These are phyloP conservation scores for Dryadomyces quercivorus DNA, from an alignment of 2,329 filamentous ascomycete species.

Conservation along the genomic window DNA sequence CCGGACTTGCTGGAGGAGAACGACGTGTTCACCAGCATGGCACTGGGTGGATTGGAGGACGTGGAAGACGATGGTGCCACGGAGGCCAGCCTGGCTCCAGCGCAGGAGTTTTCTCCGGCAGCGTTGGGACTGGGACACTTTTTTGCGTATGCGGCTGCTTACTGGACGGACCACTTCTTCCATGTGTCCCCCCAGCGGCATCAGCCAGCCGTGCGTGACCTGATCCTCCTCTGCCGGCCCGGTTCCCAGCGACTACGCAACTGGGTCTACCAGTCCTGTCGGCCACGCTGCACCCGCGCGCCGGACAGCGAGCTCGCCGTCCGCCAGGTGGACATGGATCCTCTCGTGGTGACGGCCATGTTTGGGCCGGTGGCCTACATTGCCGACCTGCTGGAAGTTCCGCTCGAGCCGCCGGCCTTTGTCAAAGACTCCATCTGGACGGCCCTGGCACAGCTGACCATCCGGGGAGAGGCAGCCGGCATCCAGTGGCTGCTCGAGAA, in stretches of 20 bases:
- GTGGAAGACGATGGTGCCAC: neutral
- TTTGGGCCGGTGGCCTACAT: neutral
- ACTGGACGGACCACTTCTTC: neutral
- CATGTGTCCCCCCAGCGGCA: neutral
- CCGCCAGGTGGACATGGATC: neutral
- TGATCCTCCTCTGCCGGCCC: neutral
- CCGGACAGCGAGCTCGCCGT: neutral
- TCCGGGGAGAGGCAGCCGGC: neutral
- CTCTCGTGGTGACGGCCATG: neutral
- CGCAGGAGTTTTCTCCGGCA: neutral
- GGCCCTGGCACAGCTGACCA: neutral
- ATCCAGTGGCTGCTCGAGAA: neutral
- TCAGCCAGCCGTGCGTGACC: neutral
- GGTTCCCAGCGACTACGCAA: neutral
- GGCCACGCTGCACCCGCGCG: neutral
- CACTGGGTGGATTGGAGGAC: neutral
- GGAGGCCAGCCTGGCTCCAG: neutral
- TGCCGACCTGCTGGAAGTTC: neutral
- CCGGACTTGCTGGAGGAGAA: neutral
- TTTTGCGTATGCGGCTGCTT: neutral
- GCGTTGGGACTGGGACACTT: neutral
- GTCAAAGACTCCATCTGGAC: neutral
- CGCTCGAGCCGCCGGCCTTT: neutral
- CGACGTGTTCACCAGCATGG: neutral
- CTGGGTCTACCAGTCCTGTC: conserved; percentile 1